Evolutionary conservation across 1,284 basidiomycete genomes (phyloP), one percentile per base, ranked within the genome.

Genomic region (Mycosarcoma maydis): DNA sequence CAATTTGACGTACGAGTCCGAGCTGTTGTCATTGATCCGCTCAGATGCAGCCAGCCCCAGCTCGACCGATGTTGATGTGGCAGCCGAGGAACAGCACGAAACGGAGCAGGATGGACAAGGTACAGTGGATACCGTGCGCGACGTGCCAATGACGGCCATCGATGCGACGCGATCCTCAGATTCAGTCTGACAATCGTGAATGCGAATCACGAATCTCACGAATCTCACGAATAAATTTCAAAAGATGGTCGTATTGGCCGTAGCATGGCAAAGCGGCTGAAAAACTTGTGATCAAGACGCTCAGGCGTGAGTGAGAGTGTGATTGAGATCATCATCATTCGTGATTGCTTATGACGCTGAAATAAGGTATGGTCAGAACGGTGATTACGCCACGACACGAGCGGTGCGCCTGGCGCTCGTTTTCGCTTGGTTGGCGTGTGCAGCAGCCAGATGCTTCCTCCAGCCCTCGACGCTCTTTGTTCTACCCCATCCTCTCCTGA

Each of bases 401-500:
- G 61, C 27, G 0, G n/a, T 23, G 2, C 11, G 2, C 6, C 47
- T 26, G 7, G 8, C 20, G 17, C 19, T 5, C 20, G 45, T 41
- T 1, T 24, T 38, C 4, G 22, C 52, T n/a, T 43, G 44, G 16
- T 45, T 47, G 20, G 45, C 48, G 36, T 43, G 27, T 1, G 66
- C 66, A 2, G 52, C 47, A 4, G 45, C 58, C n/a, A 69, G 17
- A 24, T 64, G 54, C n/a, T 29, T 48, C 46, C 61, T 71, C 67
- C 67, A 71, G 6, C 61, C 61, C 5, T 19, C n/a, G 13, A 65
- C 61, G 6, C 45, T 53, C 38, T 71, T 71, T 16, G 67, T 76
- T 30, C 72, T 58, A 10, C 74, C 75, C 75, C 75, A 77, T 0
- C 75, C 75, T 29, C 74, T 69, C 27, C 73, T 66, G 13, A 72